Evolutionary conservation across 2,329 filamentous ascomycete genomes (phyloP).

Genomic region (Didymella pinodella): DNA sequence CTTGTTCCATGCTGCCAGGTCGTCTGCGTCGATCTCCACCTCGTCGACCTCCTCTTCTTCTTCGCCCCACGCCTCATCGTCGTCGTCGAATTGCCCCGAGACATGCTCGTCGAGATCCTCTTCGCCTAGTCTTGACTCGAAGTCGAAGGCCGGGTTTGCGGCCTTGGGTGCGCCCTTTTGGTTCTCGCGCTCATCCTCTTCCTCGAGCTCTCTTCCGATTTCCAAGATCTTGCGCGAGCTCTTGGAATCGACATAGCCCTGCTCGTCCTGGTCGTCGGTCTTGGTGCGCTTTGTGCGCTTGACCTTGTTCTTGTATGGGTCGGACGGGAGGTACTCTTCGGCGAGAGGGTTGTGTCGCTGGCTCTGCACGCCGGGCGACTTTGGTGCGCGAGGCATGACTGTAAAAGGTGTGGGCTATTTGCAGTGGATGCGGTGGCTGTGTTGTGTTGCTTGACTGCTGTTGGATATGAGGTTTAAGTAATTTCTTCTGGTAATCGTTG

Average conservation of each 20-base stretch:
- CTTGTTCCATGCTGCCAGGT: constrained; percentile 88
- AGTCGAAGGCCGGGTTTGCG: constrained; percentile 74
- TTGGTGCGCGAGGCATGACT: constrained; percentile 80
- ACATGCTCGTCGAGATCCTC: constrained; percentile 54
- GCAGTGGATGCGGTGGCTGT: not conserved
- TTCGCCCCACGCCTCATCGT: constrained; percentile 73
- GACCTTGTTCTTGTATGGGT: constrained; percentile 73
- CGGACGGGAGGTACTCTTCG: constrained; percentile 81
- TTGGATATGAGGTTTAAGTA: not conserved
- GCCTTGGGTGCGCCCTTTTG: constrained; percentile 52
- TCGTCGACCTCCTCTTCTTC: constrained; percentile 77
- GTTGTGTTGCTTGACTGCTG: not conserved
- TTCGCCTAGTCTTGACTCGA: constrained; percentile 75
- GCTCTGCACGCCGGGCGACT: constrained; percentile 61
- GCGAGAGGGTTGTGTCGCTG: constrained; percentile 90
- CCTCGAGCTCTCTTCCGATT: constrained; percentile 86
- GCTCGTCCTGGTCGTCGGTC: constrained; percentile 64
- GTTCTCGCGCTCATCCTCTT: constrained; percentile 73
- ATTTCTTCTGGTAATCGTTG: not conserved
- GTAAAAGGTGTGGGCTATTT: not conserved
- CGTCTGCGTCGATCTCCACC: constrained; percentile 83
- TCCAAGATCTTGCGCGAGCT: constrained; percentile 87
- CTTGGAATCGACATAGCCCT: constrained; percentile 85
- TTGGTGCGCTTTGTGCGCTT: constrained; percentile 68
- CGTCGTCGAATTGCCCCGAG: constrained; percentile 60